Evolutionary conservation across 495 filamentous ascomycete species (phyloP), one percentile per base, ranked within the genome.

Genomic region (Cercophora samala): DNA sequence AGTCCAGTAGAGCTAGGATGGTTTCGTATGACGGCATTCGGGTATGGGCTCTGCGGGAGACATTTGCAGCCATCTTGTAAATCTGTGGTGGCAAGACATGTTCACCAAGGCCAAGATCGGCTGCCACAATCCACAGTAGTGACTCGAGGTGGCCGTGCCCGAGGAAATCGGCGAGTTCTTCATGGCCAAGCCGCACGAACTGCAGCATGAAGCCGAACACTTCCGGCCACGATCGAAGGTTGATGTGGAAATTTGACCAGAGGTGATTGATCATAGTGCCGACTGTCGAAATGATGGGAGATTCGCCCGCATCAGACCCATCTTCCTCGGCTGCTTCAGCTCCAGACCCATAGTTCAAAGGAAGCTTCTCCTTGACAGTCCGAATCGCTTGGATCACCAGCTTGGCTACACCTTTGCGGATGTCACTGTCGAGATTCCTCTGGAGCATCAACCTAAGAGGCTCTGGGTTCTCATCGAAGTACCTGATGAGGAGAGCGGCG

Each of bases 181-280:
- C 69, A 5, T 75, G 71, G 1, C 89, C 88, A 59, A 89, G 73
- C 29, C 76, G 80, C 23, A 85, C 85, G 68, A 93, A 86, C 18
- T 81, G 77, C 26, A 82, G 70, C 67, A 93, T 79, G 37, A 91
- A 82, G 25, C 86, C 87, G 70, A 95, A 95, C 56, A 90, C 93
- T 71, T 96, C 92, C 53, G 87, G 85, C 92, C 92, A 96, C 9
- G 87, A 83, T 32, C 90, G 86, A 22, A 84, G 73, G 24, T 82
- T 79, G 2, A 77, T 74, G 65, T 91, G 87, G 29, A 84, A 82
- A 53, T 76, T 76, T 3, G 75, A 75, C 66, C 89, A 85, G 64
- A 95, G 73, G 25, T 77, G 71, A 29, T 84, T 80, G 62, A 93
- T 80, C 5, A 85, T 73, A 52, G 75, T 73, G 8, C 76, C 65